Base-by-base conservation (phyloP, 2,329 filamentous ascomycete genomes). In the Pezicula neosporulosa region DNA sequence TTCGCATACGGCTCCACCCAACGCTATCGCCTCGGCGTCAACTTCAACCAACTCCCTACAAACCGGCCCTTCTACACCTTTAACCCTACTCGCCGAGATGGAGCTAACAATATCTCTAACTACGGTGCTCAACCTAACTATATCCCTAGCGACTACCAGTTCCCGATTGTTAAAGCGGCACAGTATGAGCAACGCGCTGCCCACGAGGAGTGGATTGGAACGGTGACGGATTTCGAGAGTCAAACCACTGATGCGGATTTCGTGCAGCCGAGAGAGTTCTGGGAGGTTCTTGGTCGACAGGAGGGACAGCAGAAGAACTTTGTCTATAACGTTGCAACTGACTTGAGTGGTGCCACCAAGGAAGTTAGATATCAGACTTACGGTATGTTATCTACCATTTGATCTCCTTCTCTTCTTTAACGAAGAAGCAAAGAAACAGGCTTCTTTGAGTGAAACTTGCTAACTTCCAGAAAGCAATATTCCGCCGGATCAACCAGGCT, bases 271-370 rank as follows among this genome's bases (percentile, higher is more conserved):
- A 60, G 63, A n/a, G 60, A 55, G 9, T 57, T 74, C 45, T 74
- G 70, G 70, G 53, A 60, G 27, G 56, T 64, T 13, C 47, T 66
- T 18, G 52, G 56, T 2, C 49, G 38, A 27, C 39, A 44, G 38
- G n/a, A 47, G 16, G 51, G 78, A 5, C 80, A 83, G 62, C 80
- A 84, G 66, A 73, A 80, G 6, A 78, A 80, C 61, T 81, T 82
- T 49, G 68, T 85, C n/a, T 9, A 18, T 3, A 41, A 41, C n/a
- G n/a, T n/a, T n/a, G n/a, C n/a, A n/a, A n/a, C n/a, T n/a, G n/a
- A n/a, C n/a, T n/a, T n/a, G n/a, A n/a, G n/a, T n/a, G n/a, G n/a
- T n/a, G n/a, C n/a, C n/a, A n/a, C n/a, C n/a, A n/a, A n/a, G n/a
- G n/a, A n/a, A n/a, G n/a, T n/a, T n/a, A n/a, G n/a, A n/a, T n/a